These are phyloP conservation scores for Kockiozyma suomiensis DNA, from an alignment of 805 yeast species.

Conservation along the genomic window DNA sequence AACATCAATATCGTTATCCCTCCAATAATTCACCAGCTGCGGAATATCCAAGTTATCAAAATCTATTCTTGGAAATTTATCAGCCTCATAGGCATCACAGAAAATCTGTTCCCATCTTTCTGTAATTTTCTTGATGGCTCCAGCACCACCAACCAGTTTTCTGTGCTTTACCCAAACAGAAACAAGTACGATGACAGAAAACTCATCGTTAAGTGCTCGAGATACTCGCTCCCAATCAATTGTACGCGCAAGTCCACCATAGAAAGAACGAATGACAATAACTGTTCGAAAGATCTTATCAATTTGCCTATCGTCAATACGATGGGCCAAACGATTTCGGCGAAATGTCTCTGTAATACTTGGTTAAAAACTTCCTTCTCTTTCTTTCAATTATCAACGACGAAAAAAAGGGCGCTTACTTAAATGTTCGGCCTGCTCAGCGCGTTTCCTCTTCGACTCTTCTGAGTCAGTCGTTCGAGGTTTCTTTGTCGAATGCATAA, in stretches of 20 bases:
- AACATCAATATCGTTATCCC: conserved; percentile 48
- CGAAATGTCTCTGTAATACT: conserved; percentile 1
- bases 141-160: conserved; percentile 60
- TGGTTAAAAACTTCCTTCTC: not conserved
- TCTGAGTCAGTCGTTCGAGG: not conserved
- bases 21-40: conserved; percentile 67
- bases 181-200: conserved; percentile 51
- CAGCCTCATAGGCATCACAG: conserved; percentile 59
- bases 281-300: conserved; percentile 64
- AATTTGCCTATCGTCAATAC: conserved; percentile 47
- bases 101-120: conserved; percentile 70
- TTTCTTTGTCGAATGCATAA: conserved; percentile 15
- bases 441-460: conserved; percentile 7
- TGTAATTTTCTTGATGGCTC: conserved; percentile 57
- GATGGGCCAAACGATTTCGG: not conserved
- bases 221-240: conserved; percentile 71
- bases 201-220: conserved; percentile 47
- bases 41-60: conserved; percentile 53
- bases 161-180: conserved; percentile 74
- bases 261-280: conserved; percentile 61
- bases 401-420: not conserved
- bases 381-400: not conserved
- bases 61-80: conserved; percentile 46
- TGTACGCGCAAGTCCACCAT: conserved; percentile 50
- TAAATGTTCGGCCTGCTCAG: conserved; percentile 3